These are phyloP conservation scores for Amanita brunnescens DNA, from an alignment of 768 basidiomycete genomes.

Conservation along the genomic window DNA sequence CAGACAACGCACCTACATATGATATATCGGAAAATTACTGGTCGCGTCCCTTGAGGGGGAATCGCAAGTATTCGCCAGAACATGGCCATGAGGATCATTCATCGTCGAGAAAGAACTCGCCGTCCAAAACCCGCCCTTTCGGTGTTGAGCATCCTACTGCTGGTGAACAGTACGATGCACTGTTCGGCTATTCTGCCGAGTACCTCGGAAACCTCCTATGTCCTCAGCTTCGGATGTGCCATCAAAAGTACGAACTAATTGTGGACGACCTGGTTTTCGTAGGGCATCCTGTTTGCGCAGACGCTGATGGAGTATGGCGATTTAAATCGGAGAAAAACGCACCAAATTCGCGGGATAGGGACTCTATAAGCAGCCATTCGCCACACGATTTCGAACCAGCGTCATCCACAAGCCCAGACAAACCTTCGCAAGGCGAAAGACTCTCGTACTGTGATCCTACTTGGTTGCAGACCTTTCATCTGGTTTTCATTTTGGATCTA, in stretches of 20 bases:
- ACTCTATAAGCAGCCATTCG: constrained; percentile 33
- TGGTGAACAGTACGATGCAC: constrained; percentile 48
- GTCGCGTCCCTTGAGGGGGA: constrained; percentile 34
- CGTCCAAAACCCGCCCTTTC: constrained; percentile 34
- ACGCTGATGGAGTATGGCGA: constrained; percentile 64
- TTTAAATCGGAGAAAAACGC: constrained; percentile 59
- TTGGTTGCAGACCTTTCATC: constrained; percentile 73
- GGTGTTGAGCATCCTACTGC: constrained; percentile 23
- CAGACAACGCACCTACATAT: constrained; percentile 12
- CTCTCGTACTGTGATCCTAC: constrained; percentile 22
- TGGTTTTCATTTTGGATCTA: constrained; percentile 80
- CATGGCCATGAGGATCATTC: constrained; percentile 42
- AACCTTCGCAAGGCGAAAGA: constrained; percentile 26
- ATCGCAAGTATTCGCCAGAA: constrained; percentile 17
- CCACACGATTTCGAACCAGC: constrained; percentile 22
- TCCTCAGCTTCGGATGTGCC: constrained; percentile 72
- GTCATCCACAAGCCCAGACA: constrained; percentile 19
- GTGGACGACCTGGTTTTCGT: constrained; percentile 90
- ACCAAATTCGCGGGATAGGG: constrained; percentile 44
- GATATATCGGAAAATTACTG: constrained; percentile 50
- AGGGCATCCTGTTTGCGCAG: constrained; percentile 87
- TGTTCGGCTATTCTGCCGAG: constrained; percentile 76
- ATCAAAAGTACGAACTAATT: constrained; percentile 89
- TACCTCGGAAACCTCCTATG: constrained; percentile 78
- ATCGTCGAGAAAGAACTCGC: constrained; percentile 43